A percentile compares a stretch with the other conserved stretches of the same genome.
Conservation (phyloP, 768 basidiomycete species). For the Asterophora parasitica region DNA sequence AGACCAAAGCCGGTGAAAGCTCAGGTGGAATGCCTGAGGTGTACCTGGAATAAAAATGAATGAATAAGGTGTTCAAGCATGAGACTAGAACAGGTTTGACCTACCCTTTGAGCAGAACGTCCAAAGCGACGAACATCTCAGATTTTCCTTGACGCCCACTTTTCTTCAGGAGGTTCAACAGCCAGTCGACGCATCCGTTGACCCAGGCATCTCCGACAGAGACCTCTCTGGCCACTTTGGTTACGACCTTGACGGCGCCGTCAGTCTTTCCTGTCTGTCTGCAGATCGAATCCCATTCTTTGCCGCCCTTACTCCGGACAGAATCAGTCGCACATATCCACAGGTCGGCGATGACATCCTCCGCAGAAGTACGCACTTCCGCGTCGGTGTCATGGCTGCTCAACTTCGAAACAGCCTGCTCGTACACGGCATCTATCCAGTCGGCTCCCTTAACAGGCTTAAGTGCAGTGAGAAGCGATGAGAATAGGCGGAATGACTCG, state of each 20-base stretch:
- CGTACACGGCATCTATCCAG: slow-evolving; percentile 73
- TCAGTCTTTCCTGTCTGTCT: slow-evolving; percentile 66
- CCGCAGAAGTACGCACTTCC: slow-evolving; percentile 80
- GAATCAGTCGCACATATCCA: slow-evolving; percentile 84
- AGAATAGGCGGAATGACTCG: slow-evolving; percentile 85
- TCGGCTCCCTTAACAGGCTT: slow-evolving; percentile 61
- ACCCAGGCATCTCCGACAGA: slow-evolving; percentile 75
- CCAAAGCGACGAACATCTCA: slow-evolving; percentile 75
- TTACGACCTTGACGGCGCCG: slow-evolving; percentile 76
- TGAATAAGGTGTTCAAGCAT: background rate
- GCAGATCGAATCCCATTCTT: slow-evolving; percentile 81
- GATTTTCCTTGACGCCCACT: slow-evolving; percentile 74
- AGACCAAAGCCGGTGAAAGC: slow-evolving; percentile 59
- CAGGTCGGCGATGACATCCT: slow-evolving; percentile 79
- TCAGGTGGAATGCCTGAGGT: slow-evolving; percentile 44
- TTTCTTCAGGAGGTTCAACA: slow-evolving; percentile 69
- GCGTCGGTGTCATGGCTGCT: slow-evolving; percentile 83
- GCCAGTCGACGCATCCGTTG: slow-evolving; percentile 72
- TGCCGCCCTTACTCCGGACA: slow-evolving; percentile 54
- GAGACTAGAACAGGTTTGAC: slow-evolving; percentile 8
- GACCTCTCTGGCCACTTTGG: slow-evolving; percentile 74
- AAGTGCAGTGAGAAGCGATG: slow-evolving; percentile 70
- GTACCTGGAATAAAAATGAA: slow-evolving; percentile 24
- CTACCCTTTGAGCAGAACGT: slow-evolving; percentile 66
- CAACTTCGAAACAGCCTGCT: slow-evolving; percentile 66